phyloP scores from a whole-genome alignment of 345 rosid genomes.

The Dovyalis caffra region DNA sequence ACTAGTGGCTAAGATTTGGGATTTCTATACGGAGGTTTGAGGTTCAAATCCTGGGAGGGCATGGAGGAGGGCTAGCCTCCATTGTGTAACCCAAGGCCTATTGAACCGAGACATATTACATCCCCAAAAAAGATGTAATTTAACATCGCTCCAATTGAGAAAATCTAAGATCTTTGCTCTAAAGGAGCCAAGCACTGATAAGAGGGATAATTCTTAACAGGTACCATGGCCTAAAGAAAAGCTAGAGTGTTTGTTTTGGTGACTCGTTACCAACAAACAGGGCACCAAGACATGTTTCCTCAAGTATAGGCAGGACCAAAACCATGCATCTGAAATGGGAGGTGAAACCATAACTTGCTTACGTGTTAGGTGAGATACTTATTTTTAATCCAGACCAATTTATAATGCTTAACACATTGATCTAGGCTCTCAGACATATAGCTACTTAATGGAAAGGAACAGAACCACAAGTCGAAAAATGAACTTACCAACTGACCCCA shows the following conservation, averaged over 20 bases:
- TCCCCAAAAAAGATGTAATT: neutral
- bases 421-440: neutral
- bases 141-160: neutral
- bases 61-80: neutral
- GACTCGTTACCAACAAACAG: neutral
- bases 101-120: neutral
- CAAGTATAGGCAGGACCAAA: neutral
- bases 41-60: neutral
- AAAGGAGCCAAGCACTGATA: neutral
- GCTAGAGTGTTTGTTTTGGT: neutral
- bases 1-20: neutral
- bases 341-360: neutral
- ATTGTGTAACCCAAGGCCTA: neutral
- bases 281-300: neutral
- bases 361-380: neutral
- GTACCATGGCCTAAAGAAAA: neutral
- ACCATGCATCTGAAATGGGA: neutral
- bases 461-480: neutral
- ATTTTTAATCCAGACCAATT: neutral
- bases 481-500: slow-evolving; percentile 56
- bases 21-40: neutral
- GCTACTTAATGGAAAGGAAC: neutral
- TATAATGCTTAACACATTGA: neutral
- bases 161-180: neutral
- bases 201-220: neutral